phyloP scores from a whole-genome alignment of 2,329 filamentous ascomycete species.

The Neurospora sp. region DNA sequence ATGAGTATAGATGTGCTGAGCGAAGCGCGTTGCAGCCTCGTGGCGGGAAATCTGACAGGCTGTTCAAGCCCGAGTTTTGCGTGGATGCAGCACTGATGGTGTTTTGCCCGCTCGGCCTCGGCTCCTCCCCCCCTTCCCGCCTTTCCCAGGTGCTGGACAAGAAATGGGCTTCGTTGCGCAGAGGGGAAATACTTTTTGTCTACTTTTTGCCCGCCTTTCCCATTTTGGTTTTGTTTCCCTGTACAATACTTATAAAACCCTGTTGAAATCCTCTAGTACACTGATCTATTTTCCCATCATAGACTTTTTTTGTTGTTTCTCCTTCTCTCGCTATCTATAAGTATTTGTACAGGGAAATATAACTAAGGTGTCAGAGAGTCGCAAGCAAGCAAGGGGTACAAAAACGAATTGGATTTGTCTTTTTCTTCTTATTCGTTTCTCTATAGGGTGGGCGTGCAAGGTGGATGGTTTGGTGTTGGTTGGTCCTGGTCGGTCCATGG shows the following conservation, averaged over 20 bases:
- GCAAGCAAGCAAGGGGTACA: background rate
- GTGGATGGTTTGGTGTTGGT: background rate
- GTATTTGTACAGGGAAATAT: background rate
- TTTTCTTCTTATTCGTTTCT: background rate
- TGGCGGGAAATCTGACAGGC: background rate
- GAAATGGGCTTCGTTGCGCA: background rate
- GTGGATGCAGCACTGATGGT: background rate
- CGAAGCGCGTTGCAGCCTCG: conserved; percentile 1
- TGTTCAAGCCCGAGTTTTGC: background rate
- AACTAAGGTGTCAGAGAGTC: background rate
- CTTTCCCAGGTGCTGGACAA: background rate
- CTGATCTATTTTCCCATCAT: background rate
- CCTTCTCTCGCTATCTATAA: background rate
- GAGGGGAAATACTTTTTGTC: background rate
- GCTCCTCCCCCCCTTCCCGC: background rate
- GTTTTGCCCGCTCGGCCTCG: background rate
- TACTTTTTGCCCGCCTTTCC: background rate
- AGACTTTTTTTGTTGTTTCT: background rate
- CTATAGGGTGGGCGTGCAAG: background rate
- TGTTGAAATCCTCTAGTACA: background rate
- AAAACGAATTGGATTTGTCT: background rate
- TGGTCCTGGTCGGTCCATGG: background rate
- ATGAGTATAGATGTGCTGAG: background rate
- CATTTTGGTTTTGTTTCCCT: background rate
- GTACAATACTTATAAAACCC: background rate